Base-by-base conservation (phyloP, 1,284 basidiomycete genomes). In the Pisolithus thermaeus region DNA sequence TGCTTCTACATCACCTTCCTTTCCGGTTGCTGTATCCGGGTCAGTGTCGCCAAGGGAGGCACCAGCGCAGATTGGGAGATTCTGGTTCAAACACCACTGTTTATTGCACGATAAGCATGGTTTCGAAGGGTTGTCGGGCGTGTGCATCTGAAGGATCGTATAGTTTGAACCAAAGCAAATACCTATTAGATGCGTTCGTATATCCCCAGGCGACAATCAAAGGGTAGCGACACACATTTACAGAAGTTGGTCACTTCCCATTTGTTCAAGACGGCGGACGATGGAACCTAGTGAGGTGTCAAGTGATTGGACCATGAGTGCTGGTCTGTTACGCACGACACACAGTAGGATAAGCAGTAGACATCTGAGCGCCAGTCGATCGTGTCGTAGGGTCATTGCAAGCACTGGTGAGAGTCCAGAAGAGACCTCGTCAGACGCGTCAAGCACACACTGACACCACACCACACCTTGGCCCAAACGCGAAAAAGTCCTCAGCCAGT, bases 81-180 rank as follows among this genome's bases (percentile, higher is more conserved):
- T 92, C 69, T 92, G 94, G 63, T 96, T 92, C 48, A 95, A 74
- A 71, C 94, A 97, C 86, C 93, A 97, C 66, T 94, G 89, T 61
- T 92, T 91, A 9, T 92, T 97, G 67, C 94, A 97, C 6, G 88
- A 87, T 22, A 93, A 73, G 69, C 94, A 97, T 7, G 93, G 93
- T 67, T 95, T 91, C 27, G 80, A 80, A 2, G 90, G 89, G 60
- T 90, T 87, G 61, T 90, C 84, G 7, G 92, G 90, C 32, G 81
- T 79, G 59, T 85, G 83, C 56, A 97, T 76, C 41, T 83, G 88
- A 52, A 96, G 74, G 63, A 95, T 96, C 20, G 89, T 84, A 63
- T 90, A 93, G 65, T 94, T 94, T 18, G 84, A 75, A 45, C 79
- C 77, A 66, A 96, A 97, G 71, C 93, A 97, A 67, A 93, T 90